Conservation (phyloP, 2,329 filamentous ascomycete species). For the Fusarium virguliforme region DNA sequence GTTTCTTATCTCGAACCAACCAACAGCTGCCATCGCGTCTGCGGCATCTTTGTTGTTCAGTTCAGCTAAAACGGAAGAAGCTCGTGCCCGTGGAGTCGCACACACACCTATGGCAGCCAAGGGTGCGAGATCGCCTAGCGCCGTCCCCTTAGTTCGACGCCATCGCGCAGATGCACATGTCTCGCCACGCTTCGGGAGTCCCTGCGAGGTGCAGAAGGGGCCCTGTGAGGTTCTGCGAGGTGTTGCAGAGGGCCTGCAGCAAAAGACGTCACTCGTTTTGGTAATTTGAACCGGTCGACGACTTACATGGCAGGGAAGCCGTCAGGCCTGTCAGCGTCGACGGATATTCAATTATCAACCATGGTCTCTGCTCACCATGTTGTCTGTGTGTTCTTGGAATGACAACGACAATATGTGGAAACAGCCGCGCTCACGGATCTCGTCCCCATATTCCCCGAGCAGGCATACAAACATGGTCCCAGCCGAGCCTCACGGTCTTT, state of each 20-base stretch:
- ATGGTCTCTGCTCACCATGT: constrained; percentile 19
- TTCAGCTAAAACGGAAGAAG: constrained; percentile 49
- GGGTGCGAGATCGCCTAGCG: constrained; percentile 47
- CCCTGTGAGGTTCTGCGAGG: constrained; percentile 43
- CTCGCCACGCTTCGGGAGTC: constrained; percentile 51
- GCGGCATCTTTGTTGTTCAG: constrained; percentile 14
- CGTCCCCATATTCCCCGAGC: constrained; percentile 18
- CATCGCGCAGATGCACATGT: constrained; percentile 49
- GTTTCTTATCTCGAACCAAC: constrained; percentile 63
- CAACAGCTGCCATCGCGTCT: constrained; percentile 46
- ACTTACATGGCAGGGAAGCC: constrained; percentile 30
- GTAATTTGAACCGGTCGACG: constrained; percentile 44
- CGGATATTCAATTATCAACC: constrained; percentile 27
- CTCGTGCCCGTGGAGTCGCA: constrained; percentile 45
- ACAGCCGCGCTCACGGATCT: constrained; percentile 33
- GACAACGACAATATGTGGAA: constrained; percentile 12
- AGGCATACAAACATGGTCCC: constrained; percentile 27
- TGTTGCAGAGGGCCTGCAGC: constrained; percentile 41
- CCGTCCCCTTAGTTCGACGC: constrained; percentile 38
- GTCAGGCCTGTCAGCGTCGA: constrained; percentile 17
- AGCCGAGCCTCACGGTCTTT: constrained; percentile 31
- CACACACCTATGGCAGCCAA: constrained; percentile 41
- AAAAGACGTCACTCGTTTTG: constrained; percentile 51
- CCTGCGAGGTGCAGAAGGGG: constrained; percentile 36
- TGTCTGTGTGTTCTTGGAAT: constrained; percentile 22